Conservation (phyloP, 202 grass and related monocot genomes). For the Brachypodium distachyon region DNA sequence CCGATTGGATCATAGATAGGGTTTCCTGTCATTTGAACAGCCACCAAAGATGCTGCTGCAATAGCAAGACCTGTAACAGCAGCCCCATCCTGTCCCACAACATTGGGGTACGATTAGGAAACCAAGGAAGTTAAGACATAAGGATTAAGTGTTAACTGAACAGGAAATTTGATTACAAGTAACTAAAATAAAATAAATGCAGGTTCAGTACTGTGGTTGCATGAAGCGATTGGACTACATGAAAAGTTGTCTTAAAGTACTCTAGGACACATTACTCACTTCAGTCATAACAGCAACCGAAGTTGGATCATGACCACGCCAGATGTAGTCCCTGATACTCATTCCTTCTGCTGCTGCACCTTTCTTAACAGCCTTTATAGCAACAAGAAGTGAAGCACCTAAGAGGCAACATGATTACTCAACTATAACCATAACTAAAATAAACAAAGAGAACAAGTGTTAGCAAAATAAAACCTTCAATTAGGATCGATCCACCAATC, state of each 20-base stretch:
- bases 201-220: constrained; percentile 3
- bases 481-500: constrained; percentile 88
- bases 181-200: not conserved
- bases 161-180: not conserved
- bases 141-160: constrained; percentile 11
- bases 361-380: constrained; percentile 97
- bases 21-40: constrained; percentile 89
- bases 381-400: constrained; percentile 97
- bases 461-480: constrained; percentile 68
- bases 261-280: constrained; percentile 38
- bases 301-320: constrained; percentile 98
- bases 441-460: not conserved
- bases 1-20: constrained; percentile 96
- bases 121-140: constrained; percentile 5
- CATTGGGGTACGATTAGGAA: constrained; percentile 20
- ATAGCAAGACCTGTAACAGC: constrained; percentile 90
- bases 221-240: constrained; percentile 17
- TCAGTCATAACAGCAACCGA: constrained; percentile 99
- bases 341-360: constrained; percentile 86
- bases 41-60: constrained; percentile 86
- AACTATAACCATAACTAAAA: constrained; percentile 12
- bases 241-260: not conserved
- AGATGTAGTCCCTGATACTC: constrained; percentile 91
- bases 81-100: constrained; percentile 77
- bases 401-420: constrained; percentile 16